phyloP scores from a whole-genome alignment of 2,329 filamentous ascomycete species.

The Ambrosiella beaveri region DNA sequence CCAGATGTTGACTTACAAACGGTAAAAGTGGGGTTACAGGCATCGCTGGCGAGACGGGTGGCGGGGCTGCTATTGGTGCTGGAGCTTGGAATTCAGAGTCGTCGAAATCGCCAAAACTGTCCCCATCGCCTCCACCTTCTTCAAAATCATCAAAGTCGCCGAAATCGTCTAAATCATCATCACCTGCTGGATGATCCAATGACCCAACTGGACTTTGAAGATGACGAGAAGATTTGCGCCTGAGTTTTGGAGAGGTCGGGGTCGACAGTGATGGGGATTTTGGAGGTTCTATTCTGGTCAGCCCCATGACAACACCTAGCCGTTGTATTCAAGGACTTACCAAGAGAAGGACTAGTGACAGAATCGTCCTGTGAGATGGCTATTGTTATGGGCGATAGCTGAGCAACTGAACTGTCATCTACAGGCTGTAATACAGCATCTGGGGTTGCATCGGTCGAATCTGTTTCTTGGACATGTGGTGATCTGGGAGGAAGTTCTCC shows the following conservation, averaged over 20 bases:
- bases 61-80: conserved; percentile 17
- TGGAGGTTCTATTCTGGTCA: not conserved
- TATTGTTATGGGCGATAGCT: not conserved
- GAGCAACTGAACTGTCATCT: conserved; percentile 18
- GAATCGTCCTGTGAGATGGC: not conserved
- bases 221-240: conserved; percentile 4
- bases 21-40: conserved; percentile 25
- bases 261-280: conserved; percentile 14
- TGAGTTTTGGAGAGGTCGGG: conserved; percentile 12
- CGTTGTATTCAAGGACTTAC: not conserved
- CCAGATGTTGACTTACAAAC: conserved; percentile 23
- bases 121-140: conserved; percentile 33
- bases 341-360: not conserved
- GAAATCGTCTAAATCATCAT: conserved; percentile 37
- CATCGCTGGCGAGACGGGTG: conserved; percentile 15
- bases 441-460: conserved; percentile 34
- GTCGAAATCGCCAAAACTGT: conserved; percentile 53
- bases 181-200: conserved; percentile 14
- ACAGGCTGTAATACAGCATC: conserved; percentile 32
- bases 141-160: conserved; percentile 49
- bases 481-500: conserved; percentile 29
- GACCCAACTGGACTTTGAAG: conserved; percentile 14
- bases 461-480: conserved; percentile 27
- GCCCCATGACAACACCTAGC: too few relatives aligned
- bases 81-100: conserved; percentile 45